These are phyloP conservation scores for Gastrodia elata DNA, from an alignment of 106 monocot species.

Conservation along the genomic window DNA sequence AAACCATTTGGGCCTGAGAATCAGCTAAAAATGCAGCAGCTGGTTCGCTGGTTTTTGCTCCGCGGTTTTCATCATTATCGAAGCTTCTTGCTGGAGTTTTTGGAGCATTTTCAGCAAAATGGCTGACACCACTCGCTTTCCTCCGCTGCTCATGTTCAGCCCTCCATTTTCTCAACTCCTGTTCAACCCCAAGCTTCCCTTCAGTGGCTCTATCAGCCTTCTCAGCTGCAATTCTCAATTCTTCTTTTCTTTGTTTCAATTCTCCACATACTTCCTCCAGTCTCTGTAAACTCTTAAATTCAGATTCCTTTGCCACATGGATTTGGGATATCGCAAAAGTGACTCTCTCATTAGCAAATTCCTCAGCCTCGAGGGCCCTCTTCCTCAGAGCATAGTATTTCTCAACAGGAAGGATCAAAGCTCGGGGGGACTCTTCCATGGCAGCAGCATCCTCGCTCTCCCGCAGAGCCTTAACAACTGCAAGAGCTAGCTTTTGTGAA, in stretches of 20 bases:
- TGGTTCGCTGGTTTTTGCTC: background rate
- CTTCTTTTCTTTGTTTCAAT: slow-evolving; percentile 14
- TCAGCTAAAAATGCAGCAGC: background rate
- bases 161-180: slow-evolving; percentile 19
- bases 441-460: slow-evolving; percentile 10
- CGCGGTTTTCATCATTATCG: background rate
- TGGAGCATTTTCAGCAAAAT: slow-evolving; percentile 7
- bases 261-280: slow-evolving; percentile 13
- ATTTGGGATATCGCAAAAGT: slow-evolving; percentile 11
- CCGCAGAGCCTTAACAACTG: slow-evolving; percentile 3
- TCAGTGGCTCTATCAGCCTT: slow-evolving; percentile 15
- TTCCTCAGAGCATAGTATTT: slow-evolving; percentile 23
- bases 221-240: slow-evolving; percentile 7
- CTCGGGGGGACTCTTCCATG: slow-evolving; percentile 6
- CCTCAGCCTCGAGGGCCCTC: slow-evolving; percentile 19
- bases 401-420: slow-evolving; percentile 9
- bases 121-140: slow-evolving; percentile 9
- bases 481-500: slow-evolving; percentile 5
- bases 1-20: background rate
- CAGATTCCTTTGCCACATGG: slow-evolving; percentile 16
- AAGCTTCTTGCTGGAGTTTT: slow-evolving; percentile 12
- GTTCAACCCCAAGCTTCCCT: slow-evolving; percentile 22
- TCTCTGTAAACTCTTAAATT: slow-evolving; percentile 13
- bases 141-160: slow-evolving; percentile 20
- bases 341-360: slow-evolving; percentile 16